These are phyloP conservation scores for Yarrowia keelungensis DNA, from an alignment of 805 yeast species.

Conservation along the genomic window DNA sequence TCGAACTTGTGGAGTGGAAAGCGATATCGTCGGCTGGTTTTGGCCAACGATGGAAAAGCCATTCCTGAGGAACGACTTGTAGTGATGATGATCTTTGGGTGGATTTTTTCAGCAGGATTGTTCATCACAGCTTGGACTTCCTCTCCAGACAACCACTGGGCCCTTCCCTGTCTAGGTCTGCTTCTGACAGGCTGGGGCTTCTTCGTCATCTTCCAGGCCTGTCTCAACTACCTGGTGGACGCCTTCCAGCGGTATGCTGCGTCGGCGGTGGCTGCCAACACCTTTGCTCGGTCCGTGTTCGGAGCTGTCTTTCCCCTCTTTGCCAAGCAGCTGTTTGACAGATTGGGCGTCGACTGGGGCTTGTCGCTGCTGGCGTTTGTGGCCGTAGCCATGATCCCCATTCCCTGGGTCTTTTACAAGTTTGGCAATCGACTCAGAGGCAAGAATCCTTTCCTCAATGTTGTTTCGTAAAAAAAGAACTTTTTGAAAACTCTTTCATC, in stretches of 20 bases:
- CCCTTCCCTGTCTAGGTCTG: constrained; percentile 66
- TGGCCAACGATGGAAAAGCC: constrained; percentile 62
- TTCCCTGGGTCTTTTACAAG: constrained; percentile 52
- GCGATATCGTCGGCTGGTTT: constrained; percentile 58
- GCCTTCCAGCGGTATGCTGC: constrained; percentile 69
- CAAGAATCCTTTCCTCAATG: constrained; percentile 20
- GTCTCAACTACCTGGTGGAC: constrained; percentile 67
- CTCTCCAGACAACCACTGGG: constrained; percentile 55
- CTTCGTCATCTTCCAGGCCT: constrained; percentile 64
- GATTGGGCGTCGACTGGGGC: constrained; percentile 80
- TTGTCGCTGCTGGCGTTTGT: constrained; percentile 60
- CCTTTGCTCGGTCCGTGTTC: constrained; percentile 72
- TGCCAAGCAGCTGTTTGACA: constrained; percentile 80
- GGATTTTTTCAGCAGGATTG: constrained; percentile 77
- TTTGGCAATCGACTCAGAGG: constrained; percentile 1
- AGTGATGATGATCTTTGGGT: constrained; percentile 75
- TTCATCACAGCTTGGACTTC: constrained; percentile 87
- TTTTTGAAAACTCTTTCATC: neutral
- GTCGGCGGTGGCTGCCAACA: constrained; percentile 87
- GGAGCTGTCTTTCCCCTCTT: constrained; percentile 87
- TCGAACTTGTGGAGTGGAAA: constrained; percentile 46
- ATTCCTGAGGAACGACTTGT: constrained; percentile 84
- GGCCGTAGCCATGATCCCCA: constrained; percentile 59
- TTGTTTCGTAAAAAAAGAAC: neutral
- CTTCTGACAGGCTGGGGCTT: constrained; percentile 61